Percentiles rank a stretch among this genome's conserved stretches.
These are phyloP conservation scores for Cytospora leucostoma DNA, from an alignment of 2,329 filamentous ascomycete species.

Conservation along the genomic window DNA sequence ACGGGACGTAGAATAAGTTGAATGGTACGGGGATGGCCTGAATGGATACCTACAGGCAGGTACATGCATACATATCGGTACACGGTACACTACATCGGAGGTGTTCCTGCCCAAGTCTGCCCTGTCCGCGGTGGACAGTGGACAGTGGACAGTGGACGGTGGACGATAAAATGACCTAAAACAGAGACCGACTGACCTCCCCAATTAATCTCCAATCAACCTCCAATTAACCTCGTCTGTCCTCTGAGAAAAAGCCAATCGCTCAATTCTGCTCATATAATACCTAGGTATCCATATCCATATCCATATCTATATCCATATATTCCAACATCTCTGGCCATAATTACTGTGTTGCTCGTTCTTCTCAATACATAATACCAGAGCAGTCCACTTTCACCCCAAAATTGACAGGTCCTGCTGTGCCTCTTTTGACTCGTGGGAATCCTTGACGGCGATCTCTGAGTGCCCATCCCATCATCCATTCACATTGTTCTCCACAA, in stretches of 20 bases:
- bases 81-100: background rate
- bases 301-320: background rate
- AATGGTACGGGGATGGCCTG: no score
- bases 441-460: conserved; percentile 17
- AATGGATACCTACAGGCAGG: no score
- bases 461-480: conserved; percentile 17
- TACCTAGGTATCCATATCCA: background rate
- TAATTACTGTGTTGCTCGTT: background rate
- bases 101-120: background rate
- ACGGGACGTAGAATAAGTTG: no score
- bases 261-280: background rate
- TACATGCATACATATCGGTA: background rate
- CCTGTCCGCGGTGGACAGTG: no score
- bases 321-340: background rate
- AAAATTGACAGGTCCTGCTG: conserved; percentile 12
- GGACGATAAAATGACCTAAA: background rate
- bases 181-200: background rate
- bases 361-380: background rate
- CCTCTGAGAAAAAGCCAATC: background rate
- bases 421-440: conserved; percentile 8
- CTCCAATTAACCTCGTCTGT: background rate
- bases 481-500: background rate
- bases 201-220: background rate
- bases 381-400: conserved; percentile 1
- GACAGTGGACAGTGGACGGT: no score